Evolutionary conservation across 1,139 yeast genomes (phyloP).

Genomic region (Geotrichum cucujoidarum): DNA sequence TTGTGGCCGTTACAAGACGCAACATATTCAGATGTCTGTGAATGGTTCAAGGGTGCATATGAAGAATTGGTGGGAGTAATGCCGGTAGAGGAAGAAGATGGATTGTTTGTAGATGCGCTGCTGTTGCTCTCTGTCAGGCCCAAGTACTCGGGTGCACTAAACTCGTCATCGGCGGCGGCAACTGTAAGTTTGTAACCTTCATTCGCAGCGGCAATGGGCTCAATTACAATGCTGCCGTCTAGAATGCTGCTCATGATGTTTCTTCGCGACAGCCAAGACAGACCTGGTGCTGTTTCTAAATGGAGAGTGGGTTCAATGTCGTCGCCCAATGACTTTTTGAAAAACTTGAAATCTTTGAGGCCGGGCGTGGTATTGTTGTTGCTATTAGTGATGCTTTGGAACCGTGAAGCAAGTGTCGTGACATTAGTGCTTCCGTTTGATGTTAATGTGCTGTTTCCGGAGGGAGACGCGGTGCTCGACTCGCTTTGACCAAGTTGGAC

Average conservation of each 20-base stretch:
- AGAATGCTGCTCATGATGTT: slow-evolving; percentile 61
- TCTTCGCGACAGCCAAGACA: slow-evolving; percentile 55
- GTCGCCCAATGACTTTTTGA: slow-evolving; percentile 61
- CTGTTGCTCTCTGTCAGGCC: slow-evolving; percentile 3
- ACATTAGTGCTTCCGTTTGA: slow-evolving; percentile 6
- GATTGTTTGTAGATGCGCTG: slow-evolving; percentile 3
- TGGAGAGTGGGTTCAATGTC: slow-evolving; percentile 73
- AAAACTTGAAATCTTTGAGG: slow-evolving; percentile 54
- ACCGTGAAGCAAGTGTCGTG: slow-evolving; percentile 16
- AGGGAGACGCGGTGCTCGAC: slow-evolving; percentile 16
- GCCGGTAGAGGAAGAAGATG: not conserved
- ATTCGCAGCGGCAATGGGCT: slow-evolving; percentile 81
- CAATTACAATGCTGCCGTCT: slow-evolving; percentile 78
- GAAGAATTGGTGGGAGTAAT: not conserved
- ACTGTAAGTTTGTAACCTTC: slow-evolving; percentile 41
- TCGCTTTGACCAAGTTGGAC: slow-evolving; percentile 22
- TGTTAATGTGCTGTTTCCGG: slow-evolving; percentile 4
- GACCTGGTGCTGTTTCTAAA: slow-evolving; percentile 56
- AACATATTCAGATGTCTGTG: not conserved
- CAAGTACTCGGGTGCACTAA: slow-evolving; percentile 12
- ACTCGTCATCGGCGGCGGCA: slow-evolving; percentile 15
- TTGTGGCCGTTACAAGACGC: slow-evolving; percentile 4
- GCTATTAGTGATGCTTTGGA: slow-evolving; percentile 11
- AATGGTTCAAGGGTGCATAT: slow-evolving; percentile 2
- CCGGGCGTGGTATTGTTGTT: slow-evolving; percentile 18